Base-by-base conservation (phyloP, 192 early-diverging fungal genomes). In the Endogone sp. region DNA sequence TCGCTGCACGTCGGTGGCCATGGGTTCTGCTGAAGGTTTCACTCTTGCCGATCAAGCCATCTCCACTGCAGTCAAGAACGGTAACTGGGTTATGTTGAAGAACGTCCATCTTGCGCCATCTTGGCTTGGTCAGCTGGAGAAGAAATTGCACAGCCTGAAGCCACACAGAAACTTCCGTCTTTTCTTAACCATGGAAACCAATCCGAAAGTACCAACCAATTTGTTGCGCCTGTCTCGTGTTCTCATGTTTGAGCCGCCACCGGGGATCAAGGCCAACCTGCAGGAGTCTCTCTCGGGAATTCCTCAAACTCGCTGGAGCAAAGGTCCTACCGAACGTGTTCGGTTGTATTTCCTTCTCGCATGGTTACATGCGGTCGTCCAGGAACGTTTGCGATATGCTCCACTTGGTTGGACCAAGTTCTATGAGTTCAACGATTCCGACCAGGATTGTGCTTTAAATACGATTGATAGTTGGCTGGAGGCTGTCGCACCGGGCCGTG, bases 341-440 rank as follows among this genome's bases (percentile, higher is more conserved):
- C 89, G 97, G 11, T 82, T 99, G 56, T 94, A 94, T 79, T 99
- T 99, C 72, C 76, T 97, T 77, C 78, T 99, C 27, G 93, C 95
- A 4, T 99, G 98, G 98, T 81, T 99, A 62, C 96, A 99, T 81
- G 89, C 95, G 0, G 84, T 99, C 22, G 88, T 96, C 4, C 81
- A 95, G 71, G 98, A 99, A 83, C 93, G 98, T 60, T 84, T 98
- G 30, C 91, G 98, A 10, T 99, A 99, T 75, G 89, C 89, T 21
- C 98, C 98, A 55, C 83, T 99, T 29, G 98, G 98, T 24, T 99
- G 98, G 98, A 91, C 95, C 11, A 96, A 95, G 79, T 70, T 79
- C 2, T 99, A 99, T 73, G 98, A 99, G 74, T 99, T 99, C 75
- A 98, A 96, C 75, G 98, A 99, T 69, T 91, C 96, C 4, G 97